Base-by-base conservation (phyloP, 2,329 filamentous ascomycete genomes). In the Diaporthe caulivora region DNA sequence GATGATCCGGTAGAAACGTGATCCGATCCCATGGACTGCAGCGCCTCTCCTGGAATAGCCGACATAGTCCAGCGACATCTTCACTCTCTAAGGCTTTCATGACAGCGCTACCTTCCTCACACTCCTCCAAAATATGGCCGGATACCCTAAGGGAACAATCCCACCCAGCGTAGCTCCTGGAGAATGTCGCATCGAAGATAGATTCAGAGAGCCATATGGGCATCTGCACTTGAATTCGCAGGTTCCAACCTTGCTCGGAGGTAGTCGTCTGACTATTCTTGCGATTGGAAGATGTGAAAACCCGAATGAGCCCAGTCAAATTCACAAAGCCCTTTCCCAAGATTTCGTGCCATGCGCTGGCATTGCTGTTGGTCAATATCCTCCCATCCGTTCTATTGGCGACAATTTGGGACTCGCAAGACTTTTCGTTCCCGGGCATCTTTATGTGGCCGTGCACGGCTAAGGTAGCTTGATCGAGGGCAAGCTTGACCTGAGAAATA, bases 61-160 rank as follows among this genome's bases (percentile, higher is more conserved):
- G 57, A 5, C 1, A 2, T 9, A 62, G 21, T n/a, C 9, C 1
- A 8, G 13, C 15, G 15, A 62, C 15, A 15, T 62, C 17, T 24
- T 62, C 57, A 29, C 4, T 2, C 1, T 0, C 0, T 15, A 62
- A 11, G 7, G 37, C 37, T 1, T 3, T 2, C 1, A 0, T 0
- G 26, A 18, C 10, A 3, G 31, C 15, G 7, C 8, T 1, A 4
- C 10, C 44, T 13, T 13, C 57, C 15, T 21, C 40, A 3, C 37
- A 44, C 2, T 1, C 24, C 2, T 0, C 0, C 3, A 4, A 0
- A 2, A 47, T 1, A 1, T 31, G 0, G 8, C 37, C 40, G 24
- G 29, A 44, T 4, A 62, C 4, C 0, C 13, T 62, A 10, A 62
- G 34, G 3, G 57, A 29, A 21, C 40, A 62, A 1, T n/a, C 15